Evolutionary conservation across 2,329 filamentous ascomycete genomes (phyloP), one percentile per base, ranked within the genome.

Genomic region (Colletotrichum tofieldiae): DNA sequence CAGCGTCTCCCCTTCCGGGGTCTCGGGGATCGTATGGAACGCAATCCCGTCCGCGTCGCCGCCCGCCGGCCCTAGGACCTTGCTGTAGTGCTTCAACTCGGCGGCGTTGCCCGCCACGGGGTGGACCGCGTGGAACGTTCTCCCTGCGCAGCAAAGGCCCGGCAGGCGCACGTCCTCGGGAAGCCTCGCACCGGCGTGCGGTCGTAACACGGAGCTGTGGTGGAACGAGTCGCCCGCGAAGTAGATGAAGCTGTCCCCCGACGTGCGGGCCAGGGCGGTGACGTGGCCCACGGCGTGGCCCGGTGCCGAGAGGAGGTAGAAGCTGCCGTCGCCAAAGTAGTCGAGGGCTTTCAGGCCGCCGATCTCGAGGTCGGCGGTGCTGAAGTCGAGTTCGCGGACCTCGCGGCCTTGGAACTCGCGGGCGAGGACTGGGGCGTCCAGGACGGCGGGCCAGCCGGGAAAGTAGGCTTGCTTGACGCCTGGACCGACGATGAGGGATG

Each of bases 401-500:
- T 67, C 43, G 26, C 69, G 69, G 9, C 51, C 68, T 18, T 59
- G 23, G 32, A 71, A 71, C 9, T 64, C 67, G 45, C 64, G 66
- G 18, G 73, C 75, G 5, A 74, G 65, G 12, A 76, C 51, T 1
- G 69, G 60, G 5, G 67, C 63, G 16, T 66, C 45, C 12, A 41
- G 63, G 5, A 72, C 67, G 45, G 65, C 63, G 0, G 73, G 75
- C 16, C 67, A 75, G 5, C 75, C 74, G 12, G 75, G 76, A 51
- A 72, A 60, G 41, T 73, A 54, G 12, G 49, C 54, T 14, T 73
- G 54, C 29, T 65, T 73, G 56, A 76, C 69, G 8, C 75, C 76
- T 0, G 77, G 77, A 2, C 78, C 77, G 8, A 78, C 76, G 29
- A 79, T 61, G 11, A 79, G 47, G 1, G 69, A 43, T 6, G 77